Percentiles rank a stretch among this genome's conserved stretches.
Evolutionary conservation across 2,329 filamentous ascomycete genomes (phyloP).

Genomic region (Chaetothyriales sp.): DNA sequence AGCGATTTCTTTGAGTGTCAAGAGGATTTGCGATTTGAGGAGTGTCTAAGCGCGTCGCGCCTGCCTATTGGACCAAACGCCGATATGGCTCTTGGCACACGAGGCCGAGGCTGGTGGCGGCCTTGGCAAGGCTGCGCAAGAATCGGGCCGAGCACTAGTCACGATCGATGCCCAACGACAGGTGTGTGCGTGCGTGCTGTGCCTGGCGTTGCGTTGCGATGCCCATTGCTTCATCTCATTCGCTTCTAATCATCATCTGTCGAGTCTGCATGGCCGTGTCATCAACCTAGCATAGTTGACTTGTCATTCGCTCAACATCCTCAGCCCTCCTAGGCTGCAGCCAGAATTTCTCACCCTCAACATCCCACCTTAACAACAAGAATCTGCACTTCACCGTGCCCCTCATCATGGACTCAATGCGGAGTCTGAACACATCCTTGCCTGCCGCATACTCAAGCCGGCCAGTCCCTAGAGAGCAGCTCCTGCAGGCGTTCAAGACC

Average conservation of each 20-base stretch:
- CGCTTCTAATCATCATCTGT: background rate
- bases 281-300: background rate
- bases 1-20: background rate
- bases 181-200: no score
- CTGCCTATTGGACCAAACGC: background rate
- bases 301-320: background rate
- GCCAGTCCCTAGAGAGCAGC: slow-evolving; percentile 34
- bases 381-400: background rate
- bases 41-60: background rate
- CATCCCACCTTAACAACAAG: background rate
- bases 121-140: background rate
- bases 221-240: background rate
- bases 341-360: background rate
- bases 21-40: background rate
- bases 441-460: slow-evolving; percentile 33
- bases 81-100: background rate
- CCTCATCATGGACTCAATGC: slow-evolving; percentile 47
- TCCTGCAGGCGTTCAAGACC: slow-evolving; percentile 79
- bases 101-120: background rate
- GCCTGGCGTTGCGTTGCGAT: background rate
- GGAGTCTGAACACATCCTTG: slow-evolving; percentile 46
- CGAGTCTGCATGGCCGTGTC: background rate
- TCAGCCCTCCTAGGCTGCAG: no score
- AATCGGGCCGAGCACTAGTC: background rate
- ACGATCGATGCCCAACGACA: background rate